phyloP scores from a whole-genome alignment of 208 protist species.

The Acanthamoeba lenticulata region DNA sequence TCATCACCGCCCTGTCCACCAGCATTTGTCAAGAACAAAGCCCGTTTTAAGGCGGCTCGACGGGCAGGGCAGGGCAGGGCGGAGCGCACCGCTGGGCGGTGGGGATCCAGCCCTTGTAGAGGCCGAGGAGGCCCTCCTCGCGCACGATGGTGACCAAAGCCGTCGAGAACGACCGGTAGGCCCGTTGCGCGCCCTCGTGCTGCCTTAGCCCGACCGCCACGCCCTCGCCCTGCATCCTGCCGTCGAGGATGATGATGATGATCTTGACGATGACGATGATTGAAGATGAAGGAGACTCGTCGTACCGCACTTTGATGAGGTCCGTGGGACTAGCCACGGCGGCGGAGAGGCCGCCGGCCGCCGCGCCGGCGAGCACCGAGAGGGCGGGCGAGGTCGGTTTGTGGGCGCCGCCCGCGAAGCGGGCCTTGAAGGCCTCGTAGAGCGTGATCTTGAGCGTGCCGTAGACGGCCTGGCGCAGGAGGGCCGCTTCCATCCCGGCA shows the following conservation, averaged over 20 bases:
- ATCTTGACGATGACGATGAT: background rate
- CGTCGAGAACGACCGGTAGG: conserved; percentile 25
- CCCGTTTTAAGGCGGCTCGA: conserved; percentile 67
- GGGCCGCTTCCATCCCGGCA: conserved; percentile 1
- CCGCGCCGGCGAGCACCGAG: background rate
- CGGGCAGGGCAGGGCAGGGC: background rate
- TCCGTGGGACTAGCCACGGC: conserved; percentile 73
- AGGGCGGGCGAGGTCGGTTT: background rate
- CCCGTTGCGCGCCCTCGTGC: background rate
- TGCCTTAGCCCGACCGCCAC: too few species aligned
- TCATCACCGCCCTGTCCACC: background rate
- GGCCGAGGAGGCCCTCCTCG: conserved; percentile 59
- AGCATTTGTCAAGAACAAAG: background rate
- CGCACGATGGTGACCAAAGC: conserved; percentile 67
- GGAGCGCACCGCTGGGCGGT: conserved; percentile 68
- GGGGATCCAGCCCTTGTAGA: conserved; percentile 70
- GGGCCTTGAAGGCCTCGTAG: conserved; percentile 17
- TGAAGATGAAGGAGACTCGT: background rate
- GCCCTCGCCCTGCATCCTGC: conserved; percentile 66
- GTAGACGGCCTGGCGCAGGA: background rate
- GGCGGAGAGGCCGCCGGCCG: conserved; percentile 64
- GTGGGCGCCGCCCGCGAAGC: background rate
- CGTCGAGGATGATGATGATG: too few species aligned
- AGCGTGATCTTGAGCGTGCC: conserved; percentile 31
- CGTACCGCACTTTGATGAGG: conserved; percentile 73